phyloP scores from a whole-genome alignment of 78 protist genomes.

The Emiliania huxleyi region DNA sequence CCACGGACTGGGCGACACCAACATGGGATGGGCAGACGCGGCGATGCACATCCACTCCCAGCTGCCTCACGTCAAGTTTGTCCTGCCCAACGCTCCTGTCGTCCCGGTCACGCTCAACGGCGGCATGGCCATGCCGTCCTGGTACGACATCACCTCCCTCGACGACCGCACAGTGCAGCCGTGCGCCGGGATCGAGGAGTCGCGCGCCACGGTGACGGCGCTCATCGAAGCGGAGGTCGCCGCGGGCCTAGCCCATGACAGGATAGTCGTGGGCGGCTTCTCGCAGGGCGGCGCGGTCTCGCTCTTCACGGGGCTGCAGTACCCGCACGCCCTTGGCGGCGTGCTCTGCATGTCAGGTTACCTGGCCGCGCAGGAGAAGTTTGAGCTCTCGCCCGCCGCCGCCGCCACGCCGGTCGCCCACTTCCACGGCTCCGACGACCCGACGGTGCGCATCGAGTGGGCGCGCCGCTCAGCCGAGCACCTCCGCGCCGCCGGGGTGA shows the following conservation, averaged over 20 bases:
- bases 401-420: not conserved
- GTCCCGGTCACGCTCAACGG: not conserved
- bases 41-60: not conserved
- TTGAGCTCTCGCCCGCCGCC: not conserved
- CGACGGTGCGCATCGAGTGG: not conserved
- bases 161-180: not conserved
- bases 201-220: not conserved
- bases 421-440: not conserved
- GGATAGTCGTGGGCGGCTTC: not conserved
- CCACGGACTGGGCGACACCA: not conserved
- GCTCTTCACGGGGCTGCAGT: not conserved
- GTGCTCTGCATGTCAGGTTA: not conserved
- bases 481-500: not conserved
- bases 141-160: not conserved
- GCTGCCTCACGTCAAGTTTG: not conserved
- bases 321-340: not conserved
- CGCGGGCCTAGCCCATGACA: not conserved
- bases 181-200: not conserved
- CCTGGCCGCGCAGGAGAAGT: not conserved
- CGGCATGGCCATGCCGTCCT: not conserved
- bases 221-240: not conserved
- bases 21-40: not conserved
- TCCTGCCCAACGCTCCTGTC: not conserved
- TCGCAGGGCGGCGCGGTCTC: constrained; percentile 7
- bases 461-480: not conserved